phyloP scores from a whole-genome alignment of 495 filamentous ascomycete species.

The Penicillium lagena region DNA sequence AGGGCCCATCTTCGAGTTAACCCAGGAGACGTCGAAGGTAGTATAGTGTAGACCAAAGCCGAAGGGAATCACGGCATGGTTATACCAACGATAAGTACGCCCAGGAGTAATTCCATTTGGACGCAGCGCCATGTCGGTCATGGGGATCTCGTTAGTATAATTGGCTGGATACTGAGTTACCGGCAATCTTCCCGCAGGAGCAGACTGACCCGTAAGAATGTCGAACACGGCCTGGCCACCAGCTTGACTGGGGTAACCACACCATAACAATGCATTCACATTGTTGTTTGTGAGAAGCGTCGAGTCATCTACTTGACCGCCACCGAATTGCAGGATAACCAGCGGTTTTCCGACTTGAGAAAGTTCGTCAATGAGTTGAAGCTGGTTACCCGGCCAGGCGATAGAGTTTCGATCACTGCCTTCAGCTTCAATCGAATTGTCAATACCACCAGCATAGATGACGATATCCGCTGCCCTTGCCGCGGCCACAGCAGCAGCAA shows the following conservation, averaged over 20 bases:
- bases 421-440: constrained; percentile 51
- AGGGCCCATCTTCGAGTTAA: constrained; percentile 30
- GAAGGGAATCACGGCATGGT: constrained; percentile 46
- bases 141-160: constrained; percentile 46
- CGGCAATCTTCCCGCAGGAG: constrained; percentile 52
- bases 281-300: constrained; percentile 42
- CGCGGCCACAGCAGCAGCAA: constrained; percentile 35
- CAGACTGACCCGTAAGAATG: constrained; percentile 44
- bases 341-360: constrained; percentile 46
- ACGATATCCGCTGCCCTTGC: constrained; percentile 48
- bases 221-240: constrained; percentile 50
- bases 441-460: constrained; percentile 53
- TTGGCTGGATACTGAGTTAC: constrained; percentile 52
- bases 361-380: constrained; percentile 48
- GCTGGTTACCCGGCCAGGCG: constrained; percentile 51
- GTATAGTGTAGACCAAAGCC: constrained; percentile 52
- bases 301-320: constrained; percentile 50
- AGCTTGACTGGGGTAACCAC: constrained; percentile 52
- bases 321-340: constrained; percentile 54
- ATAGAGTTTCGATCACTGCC: constrained; percentile 49
- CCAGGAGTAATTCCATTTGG: constrained; percentile 38
- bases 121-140: constrained; percentile 51
- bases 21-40: constrained; percentile 35
- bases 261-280: constrained; percentile 52
- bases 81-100: constrained; percentile 59